Evolutionary conservation across 2,329 filamentous ascomycete genomes (phyloP).

Genomic region (Ophiostoma piceae): DNA sequence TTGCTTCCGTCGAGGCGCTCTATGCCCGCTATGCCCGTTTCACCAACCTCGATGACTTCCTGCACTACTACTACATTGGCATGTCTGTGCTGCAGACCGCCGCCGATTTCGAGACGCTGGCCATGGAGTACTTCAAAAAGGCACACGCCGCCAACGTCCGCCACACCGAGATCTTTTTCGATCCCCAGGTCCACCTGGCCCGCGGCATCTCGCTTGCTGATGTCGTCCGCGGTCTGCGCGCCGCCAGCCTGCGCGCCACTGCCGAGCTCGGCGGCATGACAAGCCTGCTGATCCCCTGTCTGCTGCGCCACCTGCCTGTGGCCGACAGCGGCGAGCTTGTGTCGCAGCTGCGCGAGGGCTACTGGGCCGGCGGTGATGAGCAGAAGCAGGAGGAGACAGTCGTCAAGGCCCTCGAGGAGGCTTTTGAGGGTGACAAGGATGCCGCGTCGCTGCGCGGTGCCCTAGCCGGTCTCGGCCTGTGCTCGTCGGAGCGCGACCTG

Average conservation of each 20-base stretch:
- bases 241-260: conserved; percentile 56
- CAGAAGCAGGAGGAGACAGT: conserved; percentile 16
- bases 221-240: conserved; percentile 58
- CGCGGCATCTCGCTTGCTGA: conserved; percentile 59
- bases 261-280: conserved; percentile 56
- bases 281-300: conserved; percentile 64
- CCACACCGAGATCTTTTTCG: conserved; percentile 76
- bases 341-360: conserved; percentile 38
- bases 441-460: conserved; percentile 18
- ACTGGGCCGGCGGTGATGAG: conserved; percentile 34
- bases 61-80: conserved; percentile 72
- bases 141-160: conserved; percentile 60
- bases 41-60: conserved; percentile 65
- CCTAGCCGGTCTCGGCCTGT: conserved; percentile 32
- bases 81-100: conserved; percentile 62
- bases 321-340: conserved; percentile 49
- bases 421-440: conserved; percentile 13
- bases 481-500: conserved; percentile 35
- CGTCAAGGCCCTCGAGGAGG: conserved; percentile 18
- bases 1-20: conserved; percentile 55
- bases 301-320: conserved; percentile 64
- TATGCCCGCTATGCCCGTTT: conserved; percentile 61
- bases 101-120: conserved; percentile 67
- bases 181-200: conserved; percentile 67
- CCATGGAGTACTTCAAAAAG: conserved; percentile 64